Conservation (phyloP, 306 rosid genomes). For the Prinsepia uniflora region DNA sequence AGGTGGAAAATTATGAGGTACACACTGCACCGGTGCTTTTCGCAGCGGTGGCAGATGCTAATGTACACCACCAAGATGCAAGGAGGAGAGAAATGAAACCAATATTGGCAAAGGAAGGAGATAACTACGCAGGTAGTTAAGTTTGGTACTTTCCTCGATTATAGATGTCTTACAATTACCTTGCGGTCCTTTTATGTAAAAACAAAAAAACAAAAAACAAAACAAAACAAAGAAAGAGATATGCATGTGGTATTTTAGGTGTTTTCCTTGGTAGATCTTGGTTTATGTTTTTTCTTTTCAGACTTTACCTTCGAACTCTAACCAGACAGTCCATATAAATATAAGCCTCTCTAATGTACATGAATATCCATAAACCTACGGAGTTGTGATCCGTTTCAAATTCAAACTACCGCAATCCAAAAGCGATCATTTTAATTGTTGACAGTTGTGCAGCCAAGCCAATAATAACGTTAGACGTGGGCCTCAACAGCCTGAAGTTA, state of each 20-base stretch:
- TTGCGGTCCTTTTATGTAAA: not conserved
- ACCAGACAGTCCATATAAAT: no score
- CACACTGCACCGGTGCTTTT: slow-evolving; percentile 4
- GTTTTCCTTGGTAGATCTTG: no score
- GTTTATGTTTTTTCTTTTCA: not conserved
- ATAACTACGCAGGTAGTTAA: slow-evolving; percentile 33
- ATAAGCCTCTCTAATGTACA: no score
- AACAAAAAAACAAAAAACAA: no score
- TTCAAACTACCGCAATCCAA: no score
- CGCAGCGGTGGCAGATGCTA: slow-evolving; percentile 11
- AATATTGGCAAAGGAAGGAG: slow-evolving; percentile 25
- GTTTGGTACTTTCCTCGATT: slow-evolving; percentile 48
- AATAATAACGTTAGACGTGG: not conserved
- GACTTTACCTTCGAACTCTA: not conserved
- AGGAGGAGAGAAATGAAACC: slow-evolving; percentile 20
- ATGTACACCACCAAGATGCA: slow-evolving; percentile 9
- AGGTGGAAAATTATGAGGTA: slow-evolving; percentile 10
- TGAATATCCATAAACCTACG: no score
- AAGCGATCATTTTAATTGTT: no score
- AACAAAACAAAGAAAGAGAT: not conserved
- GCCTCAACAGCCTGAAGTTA: not conserved
- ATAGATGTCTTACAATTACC: slow-evolving; percentile 19
- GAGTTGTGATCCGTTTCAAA: no score
- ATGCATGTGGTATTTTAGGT: no score
- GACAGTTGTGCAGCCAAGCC: no score